Evolutionary conservation across 495 filamentous ascomycete genomes (phyloP).

Genomic region (Penicillium macrosclerotiorum): DNA sequence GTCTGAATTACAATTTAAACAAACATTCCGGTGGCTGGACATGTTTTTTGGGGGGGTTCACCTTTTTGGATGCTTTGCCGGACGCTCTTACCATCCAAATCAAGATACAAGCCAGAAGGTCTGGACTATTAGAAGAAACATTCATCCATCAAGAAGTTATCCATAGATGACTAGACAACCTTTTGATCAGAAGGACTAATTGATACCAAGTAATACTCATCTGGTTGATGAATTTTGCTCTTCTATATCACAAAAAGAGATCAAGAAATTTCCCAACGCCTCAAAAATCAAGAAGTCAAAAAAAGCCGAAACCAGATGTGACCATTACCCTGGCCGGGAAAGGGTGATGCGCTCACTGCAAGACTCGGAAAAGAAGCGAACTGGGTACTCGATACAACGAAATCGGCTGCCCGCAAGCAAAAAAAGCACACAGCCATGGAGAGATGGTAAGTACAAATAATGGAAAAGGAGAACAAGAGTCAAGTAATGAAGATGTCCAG

Average conservation of each 20-base stretch:
- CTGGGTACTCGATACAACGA: conserved; percentile 29
- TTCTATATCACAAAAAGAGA: conserved; percentile 33
- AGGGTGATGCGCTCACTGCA: conserved; percentile 36
- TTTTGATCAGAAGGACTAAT: too few relatives aligned
- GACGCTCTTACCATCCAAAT: too few relatives aligned
- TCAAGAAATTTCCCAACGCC: conserved; percentile 32
- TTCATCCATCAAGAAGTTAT: too few relatives aligned
- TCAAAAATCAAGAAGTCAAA: conserved; percentile 14
- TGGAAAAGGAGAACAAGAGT: conserved; percentile 8
- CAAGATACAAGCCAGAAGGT: too few relatives aligned
- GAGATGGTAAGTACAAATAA: conserved; percentile 21
- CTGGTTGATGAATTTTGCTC: conserved; percentile 17
- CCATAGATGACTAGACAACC: too few relatives aligned
- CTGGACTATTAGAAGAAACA: too few relatives aligned
- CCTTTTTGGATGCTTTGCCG: too few relatives aligned
- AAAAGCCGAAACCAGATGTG: conserved; percentile 22
- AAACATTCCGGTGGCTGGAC: too few relatives aligned
- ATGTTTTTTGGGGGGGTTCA: too few relatives aligned
- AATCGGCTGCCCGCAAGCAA: conserved; percentile 12
- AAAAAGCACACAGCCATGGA: conserved; percentile 17
- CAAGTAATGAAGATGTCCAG: conserved; percentile 10
- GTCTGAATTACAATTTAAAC: conserved; percentile 11
- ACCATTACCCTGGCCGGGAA: conserved; percentile 10
- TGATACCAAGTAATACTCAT: conserved; percentile 8
- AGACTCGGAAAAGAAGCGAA: conserved; percentile 21